Evolutionary conservation across 2,329 filamentous ascomycete genomes (phyloP).

Genomic region (Claviceps pusilla): DNA sequence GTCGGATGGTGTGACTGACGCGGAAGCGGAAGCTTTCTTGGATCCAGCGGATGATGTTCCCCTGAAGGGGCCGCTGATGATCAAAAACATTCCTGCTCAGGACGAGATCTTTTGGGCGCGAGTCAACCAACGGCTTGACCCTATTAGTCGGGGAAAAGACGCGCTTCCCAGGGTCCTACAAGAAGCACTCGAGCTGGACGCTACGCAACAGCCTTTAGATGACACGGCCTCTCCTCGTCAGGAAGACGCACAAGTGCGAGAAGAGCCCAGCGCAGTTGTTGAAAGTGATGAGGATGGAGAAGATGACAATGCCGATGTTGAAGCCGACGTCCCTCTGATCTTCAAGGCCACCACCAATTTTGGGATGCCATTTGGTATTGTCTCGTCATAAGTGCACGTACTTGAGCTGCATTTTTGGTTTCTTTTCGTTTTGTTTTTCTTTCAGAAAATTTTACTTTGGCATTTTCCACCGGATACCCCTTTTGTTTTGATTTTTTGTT

Average conservation of each 20-base stretch:
- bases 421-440: neutral
- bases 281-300: constrained; percentile 14
- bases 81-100: constrained; percentile 39
- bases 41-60: constrained; percentile 29
- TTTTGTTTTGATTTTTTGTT: neutral
- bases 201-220: neutral
- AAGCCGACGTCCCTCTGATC: constrained; percentile 30
- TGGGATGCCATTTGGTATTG: constrained; percentile 29
- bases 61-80: constrained; percentile 37
- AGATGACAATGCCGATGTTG: constrained; percentile 14
- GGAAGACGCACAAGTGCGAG: constrained; percentile 11
- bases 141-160: constrained; percentile 31
- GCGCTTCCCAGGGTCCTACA: constrained; percentile 30
- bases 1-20: neutral
- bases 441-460: neutral
- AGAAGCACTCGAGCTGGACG: constrained; percentile 5
- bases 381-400: neutral
- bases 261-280: constrained; percentile 1
- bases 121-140: constrained; percentile 36
- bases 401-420: neutral
- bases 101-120: constrained; percentile 39
- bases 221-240: neutral
- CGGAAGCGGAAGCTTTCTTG: constrained; percentile 15
- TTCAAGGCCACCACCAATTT: constrained; percentile 32
- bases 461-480: constrained; percentile 2